A percentile compares a stretch with the other conserved stretches of the same genome.
These are phyloP conservation scores for Xanthoconium purpureum DNA, from an alignment of 768 basidiomycete species.

Conservation along the genomic window DNA sequence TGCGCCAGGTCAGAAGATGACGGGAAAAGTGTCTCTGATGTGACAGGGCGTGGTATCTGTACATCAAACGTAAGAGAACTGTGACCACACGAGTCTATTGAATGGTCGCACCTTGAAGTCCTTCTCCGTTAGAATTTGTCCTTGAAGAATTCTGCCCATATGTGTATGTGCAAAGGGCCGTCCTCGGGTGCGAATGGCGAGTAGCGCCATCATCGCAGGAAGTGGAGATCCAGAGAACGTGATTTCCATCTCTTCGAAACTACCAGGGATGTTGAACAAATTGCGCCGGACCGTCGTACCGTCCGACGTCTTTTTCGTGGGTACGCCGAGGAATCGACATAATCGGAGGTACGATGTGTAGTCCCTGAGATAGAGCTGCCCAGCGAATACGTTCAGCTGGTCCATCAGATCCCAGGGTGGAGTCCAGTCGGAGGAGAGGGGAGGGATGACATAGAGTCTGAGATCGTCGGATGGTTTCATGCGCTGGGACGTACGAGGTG, in stretches of 20 bases:
- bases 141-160: no score
- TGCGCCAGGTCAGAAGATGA: no score
- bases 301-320: not conserved
- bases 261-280: not conserved
- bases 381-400: not conserved
- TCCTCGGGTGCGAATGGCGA: no score
- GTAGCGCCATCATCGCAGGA: no score
- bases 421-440: not conserved
- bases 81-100: no score
- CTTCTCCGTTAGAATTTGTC: no score
- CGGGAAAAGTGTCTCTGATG: no score
- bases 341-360: slow-evolving; percentile 12
- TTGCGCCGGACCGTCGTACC: not conserved
- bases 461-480: slow-evolving; percentile 37
- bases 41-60: no score
- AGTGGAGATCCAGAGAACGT: not conserved
- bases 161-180: no score
- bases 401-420: not conserved
- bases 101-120: no score
- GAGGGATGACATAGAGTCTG: slow-evolving; percentile 6
- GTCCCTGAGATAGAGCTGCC: not conserved
- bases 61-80: no score
- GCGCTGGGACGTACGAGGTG: slow-evolving; percentile 31
- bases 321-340: slow-evolving; percentile 23
- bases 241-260: not conserved